phyloP scores from a whole-genome alignment of 305 asterid genomes.

The Plantago coronopus region DNA sequence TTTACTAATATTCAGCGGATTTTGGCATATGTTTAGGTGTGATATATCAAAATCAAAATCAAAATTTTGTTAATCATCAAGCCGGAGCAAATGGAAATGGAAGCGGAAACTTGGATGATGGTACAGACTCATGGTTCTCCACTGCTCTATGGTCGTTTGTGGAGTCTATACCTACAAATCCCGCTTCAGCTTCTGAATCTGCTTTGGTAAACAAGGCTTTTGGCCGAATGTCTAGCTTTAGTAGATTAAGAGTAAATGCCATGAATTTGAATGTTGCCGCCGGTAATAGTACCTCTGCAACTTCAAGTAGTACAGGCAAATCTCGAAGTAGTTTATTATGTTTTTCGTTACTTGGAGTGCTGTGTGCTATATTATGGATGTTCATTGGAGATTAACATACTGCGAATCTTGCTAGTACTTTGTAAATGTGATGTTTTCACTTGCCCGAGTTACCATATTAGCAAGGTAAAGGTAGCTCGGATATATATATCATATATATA shows the following conservation, averaged over 20 bases:
- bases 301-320: conserved; percentile 41
- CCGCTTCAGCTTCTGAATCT: conserved; percentile 88
- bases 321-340: conserved; percentile 43
- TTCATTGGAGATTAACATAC: conserved; percentile 37
- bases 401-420: conserved; percentile 13
- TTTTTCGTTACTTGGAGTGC: conserved; percentile 56
- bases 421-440: conserved; percentile 20
- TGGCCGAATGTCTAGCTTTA: conserved; percentile 68
- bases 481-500: no score
- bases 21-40: conserved; percentile 66
- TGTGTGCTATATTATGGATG: conserved; percentile 75
- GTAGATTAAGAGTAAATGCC: conserved; percentile 49
- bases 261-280: conserved; percentile 43
- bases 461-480: background rate
- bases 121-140: conserved; percentile 66
- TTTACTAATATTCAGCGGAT: conserved; percentile 42
- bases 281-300: conserved; percentile 42
- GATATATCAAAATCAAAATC: conserved; percentile 29
- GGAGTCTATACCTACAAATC: conserved; percentile 94
- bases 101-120: conserved; percentile 38
- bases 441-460: background rate
- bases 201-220: conserved; percentile 59
- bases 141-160: conserved; percentile 78
- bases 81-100: conserved; percentile 45
- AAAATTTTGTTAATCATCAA: conserved; percentile 34